Percentiles rank a stretch among this genome's conserved stretches.
Conservation (phyloP, 345 rosid species). For the Boechera divaricarpa region DNA sequence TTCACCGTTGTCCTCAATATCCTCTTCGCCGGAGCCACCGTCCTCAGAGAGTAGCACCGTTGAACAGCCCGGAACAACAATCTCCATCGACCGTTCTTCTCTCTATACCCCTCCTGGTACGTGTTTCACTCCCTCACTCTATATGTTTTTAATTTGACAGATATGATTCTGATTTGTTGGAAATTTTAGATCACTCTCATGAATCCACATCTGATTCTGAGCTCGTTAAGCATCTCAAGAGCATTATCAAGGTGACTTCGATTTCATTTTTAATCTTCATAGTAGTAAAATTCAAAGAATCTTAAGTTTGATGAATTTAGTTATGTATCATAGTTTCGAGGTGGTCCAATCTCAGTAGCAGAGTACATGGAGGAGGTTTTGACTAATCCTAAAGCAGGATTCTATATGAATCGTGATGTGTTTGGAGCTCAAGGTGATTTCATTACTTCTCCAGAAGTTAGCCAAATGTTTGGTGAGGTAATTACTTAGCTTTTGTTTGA, state of each 20-base stretch:
- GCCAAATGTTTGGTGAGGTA: conserved; percentile 98
- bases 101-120: conserved; percentile 66
- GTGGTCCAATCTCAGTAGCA: conserved; percentile 92
- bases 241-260: conserved; percentile 72
- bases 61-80: conserved; percentile 52
- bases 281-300: not conserved
- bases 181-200: conserved; percentile 67
- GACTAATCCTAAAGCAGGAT: conserved; percentile 89
- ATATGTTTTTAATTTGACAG: not conserved
- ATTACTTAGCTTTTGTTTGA: not conserved
- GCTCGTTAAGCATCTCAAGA: conserved; percentile 90
- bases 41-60: conserved; percentile 41
- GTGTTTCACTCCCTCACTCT: not conserved
- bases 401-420: conserved; percentile 86
- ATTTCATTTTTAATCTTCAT: conserved; percentile 6
- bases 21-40: conserved; percentile 53
- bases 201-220: conserved; percentile 63
- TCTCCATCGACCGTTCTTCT: conserved; percentile 80
- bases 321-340: conserved; percentile 64
- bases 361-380: conserved; percentile 97
- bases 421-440: conserved; percentile 97
- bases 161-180: conserved; percentile 4
- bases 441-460: conserved; percentile 96
- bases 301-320: conserved; percentile 18
- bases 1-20: conserved; percentile 46